A percentile compares a stretch with the other conserved stretches of the same genome.
Evolutionary conservation across 139 green algal species (phyloP).

Genomic region (Pleodorina starrii): DNA sequence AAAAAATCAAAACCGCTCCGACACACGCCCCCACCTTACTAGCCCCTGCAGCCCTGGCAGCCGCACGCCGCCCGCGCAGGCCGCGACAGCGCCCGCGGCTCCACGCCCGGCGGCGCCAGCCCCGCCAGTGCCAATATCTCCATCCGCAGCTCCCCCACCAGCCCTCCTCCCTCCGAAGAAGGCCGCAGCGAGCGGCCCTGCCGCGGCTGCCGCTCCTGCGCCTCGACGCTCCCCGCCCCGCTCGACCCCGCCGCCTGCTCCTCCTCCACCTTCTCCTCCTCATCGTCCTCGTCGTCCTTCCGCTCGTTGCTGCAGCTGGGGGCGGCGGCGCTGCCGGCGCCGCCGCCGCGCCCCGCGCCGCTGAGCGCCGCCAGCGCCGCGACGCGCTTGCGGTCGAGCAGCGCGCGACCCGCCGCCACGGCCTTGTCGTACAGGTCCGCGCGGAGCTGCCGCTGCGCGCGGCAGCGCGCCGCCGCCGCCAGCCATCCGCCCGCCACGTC

Average conservation of each 20-base stretch:
- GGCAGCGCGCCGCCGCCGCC: constrained; percentile 36
- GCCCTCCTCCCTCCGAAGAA: not conserved
- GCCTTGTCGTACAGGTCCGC: constrained; percentile 37
- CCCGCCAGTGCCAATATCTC: constrained; percentile 35
- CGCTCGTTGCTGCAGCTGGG: not conserved
- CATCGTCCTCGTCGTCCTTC: not conserved
- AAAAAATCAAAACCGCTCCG: no score
- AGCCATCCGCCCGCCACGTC: constrained; percentile 42
- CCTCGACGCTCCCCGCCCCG: not conserved
- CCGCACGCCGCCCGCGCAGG: not conserved
- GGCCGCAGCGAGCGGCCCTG: not conserved
- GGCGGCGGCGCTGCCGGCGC: not conserved
- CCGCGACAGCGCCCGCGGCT: not conserved
- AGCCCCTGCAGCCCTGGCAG: constrained; percentile 13
- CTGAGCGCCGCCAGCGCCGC: constrained; percentile 36
- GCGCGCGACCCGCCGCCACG: constrained; percentile 6
- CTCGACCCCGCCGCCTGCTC: not conserved
- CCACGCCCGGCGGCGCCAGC: constrained; percentile 20
- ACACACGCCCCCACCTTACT: no score
- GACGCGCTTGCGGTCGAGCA: constrained; percentile 15
- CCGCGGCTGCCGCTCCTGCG: not conserved
- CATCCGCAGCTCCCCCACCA: constrained; percentile 22
- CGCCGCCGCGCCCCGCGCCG: not conserved
- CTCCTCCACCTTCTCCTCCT: no score
- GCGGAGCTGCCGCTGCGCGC: constrained; percentile 39